Conservation (phyloP, 495 filamentous ascomycete genomes). For the Neurospora africana region DNA sequence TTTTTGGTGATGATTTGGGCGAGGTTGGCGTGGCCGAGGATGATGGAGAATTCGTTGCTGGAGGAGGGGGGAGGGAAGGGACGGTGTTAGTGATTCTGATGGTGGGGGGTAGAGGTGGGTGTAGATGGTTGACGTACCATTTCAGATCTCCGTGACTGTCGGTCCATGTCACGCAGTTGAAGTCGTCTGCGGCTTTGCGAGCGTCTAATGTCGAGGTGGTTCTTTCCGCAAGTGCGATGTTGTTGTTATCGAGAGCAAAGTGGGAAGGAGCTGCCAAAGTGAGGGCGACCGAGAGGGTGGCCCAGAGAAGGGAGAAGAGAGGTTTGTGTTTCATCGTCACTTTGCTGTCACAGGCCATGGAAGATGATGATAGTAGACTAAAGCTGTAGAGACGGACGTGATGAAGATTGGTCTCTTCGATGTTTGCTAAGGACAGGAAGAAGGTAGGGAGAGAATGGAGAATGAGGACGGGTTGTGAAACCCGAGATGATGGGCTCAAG, state of each 20-base stretch:
- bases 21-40: not conserved
- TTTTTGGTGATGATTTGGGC: not conserved
- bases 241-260: not conserved
- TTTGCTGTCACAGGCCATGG: not conserved
- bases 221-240: not conserved
- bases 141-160: not conserved
- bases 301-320: not conserved
- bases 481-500: not conserved
- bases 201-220: not conserved
- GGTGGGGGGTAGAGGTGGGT: not conserved
- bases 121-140: not conserved
- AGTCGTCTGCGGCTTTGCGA: not conserved
- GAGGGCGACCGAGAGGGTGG: not conserved
- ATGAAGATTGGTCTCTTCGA: not conserved
- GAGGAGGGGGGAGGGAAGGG: not conserved
- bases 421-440: not conserved
- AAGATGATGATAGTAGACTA: not conserved
- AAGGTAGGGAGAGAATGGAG: not conserved
- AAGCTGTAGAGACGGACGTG: not conserved
- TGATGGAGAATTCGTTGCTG: not conserved
- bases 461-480: not conserved
- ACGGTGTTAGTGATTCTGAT: not conserved
- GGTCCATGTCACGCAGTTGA: not conserved
- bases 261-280: not conserved
- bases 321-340: not conserved